Evolutionary conservation across 495 filamentous ascomycete genomes (phyloP).

Genomic region (Penicillium paxilli): DNA sequence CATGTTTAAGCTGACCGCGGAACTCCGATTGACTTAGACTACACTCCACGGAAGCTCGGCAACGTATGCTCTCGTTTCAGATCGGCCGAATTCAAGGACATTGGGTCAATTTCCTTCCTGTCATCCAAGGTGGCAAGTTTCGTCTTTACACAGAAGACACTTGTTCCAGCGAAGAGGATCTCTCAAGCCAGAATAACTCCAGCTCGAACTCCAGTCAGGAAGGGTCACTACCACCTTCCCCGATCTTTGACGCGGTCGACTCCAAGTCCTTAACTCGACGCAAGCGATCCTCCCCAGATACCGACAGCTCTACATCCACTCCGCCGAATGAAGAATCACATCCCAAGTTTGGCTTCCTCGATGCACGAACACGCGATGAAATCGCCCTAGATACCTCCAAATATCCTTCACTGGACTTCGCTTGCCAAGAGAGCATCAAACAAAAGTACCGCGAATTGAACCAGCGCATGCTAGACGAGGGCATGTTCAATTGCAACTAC

Average conservation of each 20-base stretch:
- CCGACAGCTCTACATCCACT: constrained; percentile 37
- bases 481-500: constrained; percentile 87
- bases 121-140: constrained; percentile 90
- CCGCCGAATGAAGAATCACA: constrained; percentile 25
- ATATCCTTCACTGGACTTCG: constrained; percentile 77
- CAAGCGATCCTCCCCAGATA: constrained; percentile 29
- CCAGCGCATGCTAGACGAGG: constrained; percentile 67
- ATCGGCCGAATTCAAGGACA: constrained; percentile 80
- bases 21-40: constrained; percentile 51
- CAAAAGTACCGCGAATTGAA: constrained; percentile 76
- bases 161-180: constrained; percentile 35
- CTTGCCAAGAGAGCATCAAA: constrained; percentile 76
- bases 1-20: background rate
- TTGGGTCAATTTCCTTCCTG: constrained; percentile 89
- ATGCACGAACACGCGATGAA: constrained; percentile 71
- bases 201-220: constrained; percentile 39
- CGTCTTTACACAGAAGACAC: constrained; percentile 51
- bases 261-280: constrained; percentile 33
- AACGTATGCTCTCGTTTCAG: constrained; percentile 77
- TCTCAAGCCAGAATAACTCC: constrained; percentile 29
- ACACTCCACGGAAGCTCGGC: constrained; percentile 75
- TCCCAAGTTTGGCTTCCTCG: constrained; percentile 62
- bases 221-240: constrained; percentile 50
- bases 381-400: constrained; percentile 74
- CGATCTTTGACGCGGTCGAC: constrained; percentile 62